Evolutionary conservation across 192 early-diverging fungal species (phyloP).

Genomic region (Gamsiella multidivaricata): DNA sequence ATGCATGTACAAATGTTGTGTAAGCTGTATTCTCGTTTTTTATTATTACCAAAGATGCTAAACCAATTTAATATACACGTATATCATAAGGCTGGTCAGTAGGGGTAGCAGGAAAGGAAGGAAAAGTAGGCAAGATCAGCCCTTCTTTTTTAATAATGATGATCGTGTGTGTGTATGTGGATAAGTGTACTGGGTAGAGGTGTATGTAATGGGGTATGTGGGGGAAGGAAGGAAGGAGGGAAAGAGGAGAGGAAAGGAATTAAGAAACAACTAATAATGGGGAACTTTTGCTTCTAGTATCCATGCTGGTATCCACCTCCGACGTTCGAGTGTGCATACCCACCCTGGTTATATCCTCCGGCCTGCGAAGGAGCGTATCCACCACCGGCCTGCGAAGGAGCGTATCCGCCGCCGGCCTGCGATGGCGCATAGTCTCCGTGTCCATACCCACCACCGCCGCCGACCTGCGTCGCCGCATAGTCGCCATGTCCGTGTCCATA

Average conservation of each 20-base stretch:
- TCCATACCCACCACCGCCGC: slow-evolving; percentile 16
- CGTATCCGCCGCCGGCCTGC: slow-evolving; percentile 29
- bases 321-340: slow-evolving; percentile 25
- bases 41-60: no score
- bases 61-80: no score
- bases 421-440: slow-evolving; percentile 22
- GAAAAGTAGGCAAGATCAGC: not conserved
- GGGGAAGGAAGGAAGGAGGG: not conserved
- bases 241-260: not conserved
- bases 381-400: slow-evolving; percentile 2
- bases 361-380: slow-evolving; percentile 27
- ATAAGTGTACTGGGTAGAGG: no score
- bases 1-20: no score
- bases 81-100: no score
- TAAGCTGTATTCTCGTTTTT: no score
- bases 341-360: slow-evolving; percentile 22
- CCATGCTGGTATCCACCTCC: slow-evolving; percentile 26
- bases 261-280: no score
- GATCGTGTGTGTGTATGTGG: no score
- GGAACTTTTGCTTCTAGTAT: no score
- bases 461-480: slow-evolving; percentile 20
- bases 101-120: not conserved
- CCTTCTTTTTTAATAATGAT: no score
- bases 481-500: slow-evolving; percentile 3
- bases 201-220: not conserved